Evolutionary conservation across 305 asterid species (phyloP).

Genomic region (Solanum hybrid): DNA sequence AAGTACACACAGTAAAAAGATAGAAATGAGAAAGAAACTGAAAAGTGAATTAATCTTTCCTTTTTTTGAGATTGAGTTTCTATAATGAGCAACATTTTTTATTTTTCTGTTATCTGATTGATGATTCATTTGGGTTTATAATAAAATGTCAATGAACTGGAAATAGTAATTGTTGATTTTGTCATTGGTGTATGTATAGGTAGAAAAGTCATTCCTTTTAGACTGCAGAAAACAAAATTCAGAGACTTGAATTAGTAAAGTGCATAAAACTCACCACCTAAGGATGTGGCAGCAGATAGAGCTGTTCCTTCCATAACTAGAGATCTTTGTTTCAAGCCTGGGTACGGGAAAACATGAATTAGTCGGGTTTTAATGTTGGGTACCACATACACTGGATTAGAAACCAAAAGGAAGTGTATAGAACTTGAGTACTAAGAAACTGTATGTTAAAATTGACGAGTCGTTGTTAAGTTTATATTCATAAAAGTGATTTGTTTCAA

Average conservation of each 20-base stretch:
- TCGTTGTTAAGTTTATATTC: not conserved
- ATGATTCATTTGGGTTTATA: not conserved
- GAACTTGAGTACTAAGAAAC: not conserved
- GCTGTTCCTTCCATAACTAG: not conserved
- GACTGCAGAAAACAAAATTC: not conserved
- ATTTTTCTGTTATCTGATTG: not conserved
- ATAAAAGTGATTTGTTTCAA: not conserved
- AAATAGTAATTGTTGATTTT: not conserved
- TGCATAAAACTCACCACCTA: not conserved
- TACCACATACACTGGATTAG: not conserved
- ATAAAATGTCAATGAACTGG: not conserved
- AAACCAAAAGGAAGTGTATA: not conserved
- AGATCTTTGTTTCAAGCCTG: not conserved
- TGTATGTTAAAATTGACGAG: not conserved
- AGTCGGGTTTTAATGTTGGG: not conserved
- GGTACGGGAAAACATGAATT: not conserved
- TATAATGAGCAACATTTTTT: not conserved
- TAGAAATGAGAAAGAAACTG: not conserved
- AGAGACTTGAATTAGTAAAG: not conserved
- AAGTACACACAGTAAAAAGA: not conserved
- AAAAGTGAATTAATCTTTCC: not conserved
- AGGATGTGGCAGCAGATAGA: not conserved
- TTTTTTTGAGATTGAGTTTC: not conserved
- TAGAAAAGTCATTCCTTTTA: not conserved
- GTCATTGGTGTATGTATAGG: not conserved